These are phyloP conservation scores for Candida awuae DNA, from an alignment of 805 yeast species.

Conservation along the genomic window DNA sequence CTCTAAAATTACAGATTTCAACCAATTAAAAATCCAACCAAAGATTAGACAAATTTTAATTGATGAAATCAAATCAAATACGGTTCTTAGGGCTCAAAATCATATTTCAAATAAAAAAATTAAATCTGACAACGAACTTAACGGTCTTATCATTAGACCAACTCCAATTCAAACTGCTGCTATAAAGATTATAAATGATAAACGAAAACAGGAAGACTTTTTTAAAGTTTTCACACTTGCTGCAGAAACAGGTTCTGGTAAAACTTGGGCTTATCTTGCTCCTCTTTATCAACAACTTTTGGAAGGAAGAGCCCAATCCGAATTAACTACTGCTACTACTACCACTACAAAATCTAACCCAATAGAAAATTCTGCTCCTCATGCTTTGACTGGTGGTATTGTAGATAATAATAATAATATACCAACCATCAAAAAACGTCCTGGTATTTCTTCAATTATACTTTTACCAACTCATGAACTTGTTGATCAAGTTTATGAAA, in stretches of 20 bases:
- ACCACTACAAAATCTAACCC: slow-evolving; percentile 13
- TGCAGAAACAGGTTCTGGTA: slow-evolving; percentile 96
- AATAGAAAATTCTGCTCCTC: slow-evolving; percentile 13
- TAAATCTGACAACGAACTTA: slow-evolving; percentile 27
- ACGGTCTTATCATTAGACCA: slow-evolving; percentile 41
- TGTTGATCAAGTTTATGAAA: slow-evolving; percentile 65
- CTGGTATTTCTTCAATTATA: slow-evolving; percentile 61
- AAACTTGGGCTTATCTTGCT: slow-evolving; percentile 84
- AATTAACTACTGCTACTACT: neutral
- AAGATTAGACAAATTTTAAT: slow-evolving; percentile 54
- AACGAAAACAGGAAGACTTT: slow-evolving; percentile 28
- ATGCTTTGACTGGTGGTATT: neutral
- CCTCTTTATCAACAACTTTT: slow-evolving; percentile 65
- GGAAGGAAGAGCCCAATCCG: slow-evolving; percentile 31
- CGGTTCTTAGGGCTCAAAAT: slow-evolving; percentile 34
- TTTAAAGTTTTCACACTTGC: slow-evolving; percentile 70
- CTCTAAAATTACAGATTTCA: slow-evolving; percentile 51
- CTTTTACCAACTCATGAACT: slow-evolving; percentile 86
- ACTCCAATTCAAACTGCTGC: slow-evolving; percentile 82
- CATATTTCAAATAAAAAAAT: slow-evolving; percentile 23
- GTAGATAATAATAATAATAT: no score
- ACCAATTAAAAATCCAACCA: slow-evolving; percentile 60
- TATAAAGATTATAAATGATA: slow-evolving; percentile 45
- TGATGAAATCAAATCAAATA: slow-evolving; percentile 41
- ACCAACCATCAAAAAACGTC: slow-evolving; percentile 22